Percentiles rank a stretch among this genome's conserved stretches.
These are phyloP conservation scores for Dendrobium huoshanense DNA, from an alignment of 106 monocot species.

Conservation along the genomic window DNA sequence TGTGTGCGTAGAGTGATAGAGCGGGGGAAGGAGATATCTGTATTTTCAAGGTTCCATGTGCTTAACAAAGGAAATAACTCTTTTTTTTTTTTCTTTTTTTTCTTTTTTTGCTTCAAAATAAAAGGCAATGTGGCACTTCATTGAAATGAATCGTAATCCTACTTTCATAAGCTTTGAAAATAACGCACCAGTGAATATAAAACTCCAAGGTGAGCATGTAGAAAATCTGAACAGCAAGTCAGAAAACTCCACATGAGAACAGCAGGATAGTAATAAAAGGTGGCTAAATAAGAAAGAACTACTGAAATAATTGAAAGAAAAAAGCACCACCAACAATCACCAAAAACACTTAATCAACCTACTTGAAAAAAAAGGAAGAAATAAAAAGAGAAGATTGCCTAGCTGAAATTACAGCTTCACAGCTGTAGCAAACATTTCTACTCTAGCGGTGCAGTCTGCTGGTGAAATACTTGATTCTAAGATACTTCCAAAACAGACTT, in stretches of 20 bases:
- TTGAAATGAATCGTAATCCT: neutral
- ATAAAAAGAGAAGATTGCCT: neutral
- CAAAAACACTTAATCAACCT: neutral
- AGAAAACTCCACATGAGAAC: neutral
- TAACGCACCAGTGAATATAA: neutral
- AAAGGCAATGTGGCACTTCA: neutral
- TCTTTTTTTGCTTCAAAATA: neutral
- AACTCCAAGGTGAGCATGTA: neutral
- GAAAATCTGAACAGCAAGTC: neutral
- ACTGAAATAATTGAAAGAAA: neutral
- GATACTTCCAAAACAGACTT: neutral
- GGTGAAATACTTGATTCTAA: neutral
- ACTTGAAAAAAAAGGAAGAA: neutral
- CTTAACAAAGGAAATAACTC: neutral
- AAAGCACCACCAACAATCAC: neutral
- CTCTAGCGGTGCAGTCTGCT: neutral
- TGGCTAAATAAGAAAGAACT: neutral
- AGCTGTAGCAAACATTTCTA: neutral
- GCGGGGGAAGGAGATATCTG: neutral
- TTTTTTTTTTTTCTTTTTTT: neutral
- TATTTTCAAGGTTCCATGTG: neutral
- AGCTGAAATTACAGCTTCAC: neutral
- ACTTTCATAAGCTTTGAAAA: neutral
- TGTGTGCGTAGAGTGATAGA: neutral
- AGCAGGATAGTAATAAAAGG: neutral